Evolutionary conservation across 2,329 filamentous ascomycete species (phyloP).

Genomic region (Exophiala viscosa): DNA sequence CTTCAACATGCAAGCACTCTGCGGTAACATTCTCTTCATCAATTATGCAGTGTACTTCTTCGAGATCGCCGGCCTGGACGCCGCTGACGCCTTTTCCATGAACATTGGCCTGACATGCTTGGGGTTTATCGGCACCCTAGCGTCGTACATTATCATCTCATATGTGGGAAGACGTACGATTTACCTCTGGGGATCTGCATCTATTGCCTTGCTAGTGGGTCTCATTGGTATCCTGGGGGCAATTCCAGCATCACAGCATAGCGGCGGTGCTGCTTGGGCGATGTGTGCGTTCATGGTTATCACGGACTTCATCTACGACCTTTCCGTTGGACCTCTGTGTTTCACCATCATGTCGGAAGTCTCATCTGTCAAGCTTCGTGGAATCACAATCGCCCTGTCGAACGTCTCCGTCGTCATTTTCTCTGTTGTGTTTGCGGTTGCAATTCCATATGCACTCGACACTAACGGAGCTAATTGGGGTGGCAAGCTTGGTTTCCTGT

Average conservation of each 20-base stretch:
- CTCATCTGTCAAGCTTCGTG: conserved; percentile 47
- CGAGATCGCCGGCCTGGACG: conserved; percentile 35
- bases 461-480: neutral
- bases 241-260: conserved; percentile 14
- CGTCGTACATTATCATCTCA: conserved; percentile 30
- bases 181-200: conserved; percentile 31
- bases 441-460: neutral
- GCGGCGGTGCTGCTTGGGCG: conserved; percentile 27
- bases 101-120: conserved; percentile 62
- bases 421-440: neutral
- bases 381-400: neutral
- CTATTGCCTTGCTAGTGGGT: conserved; percentile 28
- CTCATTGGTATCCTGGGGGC: conserved; percentile 32
- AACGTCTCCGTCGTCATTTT: neutral
- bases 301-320: conserved; percentile 54
- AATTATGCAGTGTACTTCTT: conserved; percentile 35
- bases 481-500: neutral
- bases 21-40: conserved; percentile 30
- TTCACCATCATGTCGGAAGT: conserved; percentile 53
- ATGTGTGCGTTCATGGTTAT: conserved; percentile 48
- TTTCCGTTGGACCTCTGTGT: conserved; percentile 53
- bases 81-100: conserved; percentile 34
- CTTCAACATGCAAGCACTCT: conserved; percentile 35
- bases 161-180: conserved; percentile 38
- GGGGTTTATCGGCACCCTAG: conserved; percentile 44